These are phyloP conservation scores for Capsicum chinense DNA, from an alignment of 257 asterid genomes.

Conservation along the genomic window DNA sequence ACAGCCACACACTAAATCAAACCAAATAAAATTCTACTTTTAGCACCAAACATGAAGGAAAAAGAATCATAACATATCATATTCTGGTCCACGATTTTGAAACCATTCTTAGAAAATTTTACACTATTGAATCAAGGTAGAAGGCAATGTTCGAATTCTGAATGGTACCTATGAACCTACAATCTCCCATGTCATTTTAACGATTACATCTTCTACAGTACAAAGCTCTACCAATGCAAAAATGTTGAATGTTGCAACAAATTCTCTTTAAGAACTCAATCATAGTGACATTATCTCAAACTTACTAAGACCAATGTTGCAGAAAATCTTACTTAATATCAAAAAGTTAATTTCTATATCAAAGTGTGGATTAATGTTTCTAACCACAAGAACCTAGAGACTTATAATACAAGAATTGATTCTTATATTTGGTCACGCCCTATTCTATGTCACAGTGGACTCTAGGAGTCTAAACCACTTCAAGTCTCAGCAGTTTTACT, in stretches of 20 bases:
- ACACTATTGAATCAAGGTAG: background rate
- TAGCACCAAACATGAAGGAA: background rate
- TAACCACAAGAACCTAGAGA: slow-evolving; percentile 9
- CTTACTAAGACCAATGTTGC: background rate
- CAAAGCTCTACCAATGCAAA: slow-evolving; percentile 6
- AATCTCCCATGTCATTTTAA: background rate
- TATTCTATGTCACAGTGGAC: background rate
- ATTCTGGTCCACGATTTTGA: background rate
- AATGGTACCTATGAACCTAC: background rate
- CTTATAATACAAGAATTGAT: background rate
- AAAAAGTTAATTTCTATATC: background rate
- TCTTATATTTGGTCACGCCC: background rate
- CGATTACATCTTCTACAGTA: background rate
- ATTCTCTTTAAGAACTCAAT: background rate
- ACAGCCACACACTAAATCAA: background rate
- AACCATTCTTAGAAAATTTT: background rate
- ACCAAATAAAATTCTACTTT: background rate
- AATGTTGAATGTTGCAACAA: background rate
- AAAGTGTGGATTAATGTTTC: background rate
- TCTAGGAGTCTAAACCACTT: background rate
- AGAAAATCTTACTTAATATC: background rate
- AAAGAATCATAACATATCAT: background rate
- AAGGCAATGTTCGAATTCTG: background rate
- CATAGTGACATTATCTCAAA: background rate
- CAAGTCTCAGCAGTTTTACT: background rate